Percentiles rank a stretch among this genome's conserved stretches.
Evolutionary conservation across 371 early-diverging fungal species (phyloP).

Genomic region (Saksenaea oblongispora): DNA sequence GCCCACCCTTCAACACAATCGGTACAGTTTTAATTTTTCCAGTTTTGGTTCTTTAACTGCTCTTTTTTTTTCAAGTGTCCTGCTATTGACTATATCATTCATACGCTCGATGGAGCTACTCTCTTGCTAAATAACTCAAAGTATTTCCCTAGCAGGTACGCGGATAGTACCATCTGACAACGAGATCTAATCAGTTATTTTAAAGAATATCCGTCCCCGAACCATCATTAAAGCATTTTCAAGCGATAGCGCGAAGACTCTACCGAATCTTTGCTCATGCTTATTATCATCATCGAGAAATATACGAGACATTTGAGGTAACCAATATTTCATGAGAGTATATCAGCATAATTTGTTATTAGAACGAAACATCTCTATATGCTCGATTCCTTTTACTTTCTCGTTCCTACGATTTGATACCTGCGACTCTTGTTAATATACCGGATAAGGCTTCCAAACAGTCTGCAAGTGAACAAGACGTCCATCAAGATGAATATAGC

Average conservation of each 20-base stretch:
- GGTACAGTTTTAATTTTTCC: constrained; percentile 42
- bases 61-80: constrained; percentile 62
- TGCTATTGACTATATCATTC: constrained; percentile 92
- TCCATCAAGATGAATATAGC: constrained; percentile 1
- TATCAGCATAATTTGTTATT: neutral
- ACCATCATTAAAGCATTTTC: constrained; percentile 79
- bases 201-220: constrained; percentile 70
- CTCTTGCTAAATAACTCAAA: constrained; percentile 76
- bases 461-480: constrained; percentile 12
- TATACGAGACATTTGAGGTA: constrained; percentile 87
- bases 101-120: constrained; percentile 89
- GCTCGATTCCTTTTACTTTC: constrained; percentile 77
- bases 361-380: constrained; percentile 78
- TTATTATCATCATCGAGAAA: constrained; percentile 87
- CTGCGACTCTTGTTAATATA: constrained; percentile 67
- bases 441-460: constrained; percentile 33
- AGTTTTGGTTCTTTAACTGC: neutral
- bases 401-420: constrained; percentile 61
- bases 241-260: constrained; percentile 85
- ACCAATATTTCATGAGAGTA: neutral
- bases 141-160: constrained; percentile 76
- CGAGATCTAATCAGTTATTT: neutral
- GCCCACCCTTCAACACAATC: constrained; percentile 82
- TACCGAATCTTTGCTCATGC: constrained; percentile 97
- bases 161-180: neutral